phyloP scores from a whole-genome alignment of 2,329 filamentous ascomycete genomes.

The Ascochyta viciae-villosae region DNA sequence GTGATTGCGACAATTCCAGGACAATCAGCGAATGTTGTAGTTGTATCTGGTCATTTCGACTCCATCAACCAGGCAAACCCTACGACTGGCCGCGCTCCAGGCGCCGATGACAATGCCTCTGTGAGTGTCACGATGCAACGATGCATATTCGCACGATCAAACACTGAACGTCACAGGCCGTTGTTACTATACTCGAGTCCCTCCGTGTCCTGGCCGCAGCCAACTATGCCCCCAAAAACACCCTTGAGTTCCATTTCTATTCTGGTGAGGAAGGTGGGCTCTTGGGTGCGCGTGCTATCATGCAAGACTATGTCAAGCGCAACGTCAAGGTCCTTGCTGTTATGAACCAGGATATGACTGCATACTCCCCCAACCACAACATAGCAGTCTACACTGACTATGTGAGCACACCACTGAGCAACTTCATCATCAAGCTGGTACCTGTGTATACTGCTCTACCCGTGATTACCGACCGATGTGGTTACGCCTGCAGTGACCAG shows the following conservation, averaged over 20 bases:
- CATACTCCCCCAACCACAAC: conserved; percentile 77
- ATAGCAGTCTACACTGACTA: conserved; percentile 71
- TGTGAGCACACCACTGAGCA: conserved; percentile 65
- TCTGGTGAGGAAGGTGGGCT: conserved; percentile 87
- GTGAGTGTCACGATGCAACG: conserved; percentile 84
- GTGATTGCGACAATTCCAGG: conserved; percentile 90
- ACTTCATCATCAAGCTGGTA: conserved; percentile 44
- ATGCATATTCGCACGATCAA: too few relatives aligned
- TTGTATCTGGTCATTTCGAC: conserved; percentile 90
- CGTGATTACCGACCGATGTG: conserved; percentile 82
- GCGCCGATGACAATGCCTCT: conserved; percentile 89
- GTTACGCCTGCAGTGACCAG: conserved; percentile 80
- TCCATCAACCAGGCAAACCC: conserved; percentile 90
- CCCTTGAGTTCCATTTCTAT: conserved; percentile 95
- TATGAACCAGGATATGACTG: conserved; percentile 92
- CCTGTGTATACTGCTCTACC: conserved; percentile 56
- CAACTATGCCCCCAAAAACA: conserved; percentile 75
- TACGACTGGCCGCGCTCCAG: conserved; percentile 79
- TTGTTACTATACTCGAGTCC: conserved; percentile 84
- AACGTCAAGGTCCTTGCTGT: conserved; percentile 77
- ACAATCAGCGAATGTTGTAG: conserved; percentile 77
- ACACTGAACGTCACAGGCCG: conserved; percentile 2
- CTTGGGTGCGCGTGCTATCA: conserved; percentile 85
- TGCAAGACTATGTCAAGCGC: conserved; percentile 73
- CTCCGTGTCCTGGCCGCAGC: conserved; percentile 77